A percentile compares a stretch with the other conserved stretches of the same genome.
phyloP scores from a whole-genome alignment of 1,139 yeast species.

The Petasospora rhodanensis region DNA sequence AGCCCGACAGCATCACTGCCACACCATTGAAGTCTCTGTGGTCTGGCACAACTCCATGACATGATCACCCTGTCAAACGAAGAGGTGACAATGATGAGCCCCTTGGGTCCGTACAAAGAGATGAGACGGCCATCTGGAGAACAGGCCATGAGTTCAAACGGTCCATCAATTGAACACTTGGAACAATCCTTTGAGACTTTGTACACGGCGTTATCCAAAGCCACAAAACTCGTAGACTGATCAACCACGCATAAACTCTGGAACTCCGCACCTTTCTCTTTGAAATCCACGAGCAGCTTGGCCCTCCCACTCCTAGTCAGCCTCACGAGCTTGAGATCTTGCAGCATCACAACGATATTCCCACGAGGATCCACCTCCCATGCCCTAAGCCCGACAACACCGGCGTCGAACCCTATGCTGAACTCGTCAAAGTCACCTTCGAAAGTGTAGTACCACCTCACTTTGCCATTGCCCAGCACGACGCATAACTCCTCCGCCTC shows the following conservation, averaged over 20 bases:
- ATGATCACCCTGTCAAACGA: conserved; percentile 50
- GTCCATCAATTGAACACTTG: conserved; percentile 40
- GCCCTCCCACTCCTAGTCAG: conserved; percentile 11
- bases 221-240: conserved; percentile 12
- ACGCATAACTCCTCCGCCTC: conserved; percentile 55
- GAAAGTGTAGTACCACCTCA: conserved; percentile 64
- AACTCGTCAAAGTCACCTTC: conserved; percentile 30
- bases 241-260: conserved; percentile 17
- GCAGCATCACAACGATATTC: conserved; percentile 26
- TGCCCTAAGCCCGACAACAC: conserved; percentile 19
- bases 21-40: conserved; percentile 53
- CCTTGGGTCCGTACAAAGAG: conserved; percentile 36
- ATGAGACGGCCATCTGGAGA: conserved; percentile 63
- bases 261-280: conserved; percentile 11
- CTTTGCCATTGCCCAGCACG: conserved; percentile 51
- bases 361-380: conserved; percentile 25
- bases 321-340: conserved; percentile 16
- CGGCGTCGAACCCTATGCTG: conserved; percentile 16
- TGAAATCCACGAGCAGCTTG: conserved; percentile 13
- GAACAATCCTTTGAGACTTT: conserved; percentile 10
- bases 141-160: conserved; percentile 46
- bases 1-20: conserved; percentile 76
- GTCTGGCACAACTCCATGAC: conserved; percentile 8
- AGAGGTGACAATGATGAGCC: conserved; percentile 47
- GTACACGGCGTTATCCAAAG: conserved; percentile 17